Evolutionary conservation across 306 rosid genomes (phyloP).

Genomic region (Canavalia ensiformis): DNA sequence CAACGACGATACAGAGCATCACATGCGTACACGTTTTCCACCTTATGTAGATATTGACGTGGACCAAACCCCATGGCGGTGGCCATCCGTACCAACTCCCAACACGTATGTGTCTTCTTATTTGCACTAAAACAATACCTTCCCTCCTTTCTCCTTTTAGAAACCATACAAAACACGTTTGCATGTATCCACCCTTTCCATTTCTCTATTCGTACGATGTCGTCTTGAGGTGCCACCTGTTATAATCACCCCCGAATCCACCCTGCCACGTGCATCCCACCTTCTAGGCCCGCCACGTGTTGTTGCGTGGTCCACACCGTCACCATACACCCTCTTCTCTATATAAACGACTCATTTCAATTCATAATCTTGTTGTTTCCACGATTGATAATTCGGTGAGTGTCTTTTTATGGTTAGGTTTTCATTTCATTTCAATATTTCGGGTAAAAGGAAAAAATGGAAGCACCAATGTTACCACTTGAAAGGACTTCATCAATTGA

Average conservation of each 20-base stretch:
- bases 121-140: not conserved
- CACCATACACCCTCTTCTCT: not conserved
- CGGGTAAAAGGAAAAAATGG: conserved; percentile 27
- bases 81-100: not conserved
- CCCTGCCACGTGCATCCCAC: conserved; percentile 36
- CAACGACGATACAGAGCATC: not conserved
- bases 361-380: not conserved
- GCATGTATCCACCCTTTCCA: not conserved
- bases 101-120: conserved; percentile 47
- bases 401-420: not conserved
- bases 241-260: not conserved
- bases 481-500: conserved; percentile 80
- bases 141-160: not conserved
- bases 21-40: conserved; percentile 42
- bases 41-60: not conserved
- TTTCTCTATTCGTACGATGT: conserved; percentile 28
- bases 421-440: not conserved
- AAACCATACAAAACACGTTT: conserved; percentile 46
- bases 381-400: not conserved
- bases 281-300: conserved; percentile 39
- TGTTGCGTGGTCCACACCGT: conserved; percentile 39
- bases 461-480: conserved; percentile 47
- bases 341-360: conserved; percentile 4
- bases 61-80: conserved; percentile 34
- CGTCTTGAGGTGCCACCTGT: conserved; percentile 40